A percentile compares a stretch with the other conserved stretches of the same genome.
Conservation (phyloP, 1,284 basidiomycete genomes). For the Ustilago crameri region DNA sequence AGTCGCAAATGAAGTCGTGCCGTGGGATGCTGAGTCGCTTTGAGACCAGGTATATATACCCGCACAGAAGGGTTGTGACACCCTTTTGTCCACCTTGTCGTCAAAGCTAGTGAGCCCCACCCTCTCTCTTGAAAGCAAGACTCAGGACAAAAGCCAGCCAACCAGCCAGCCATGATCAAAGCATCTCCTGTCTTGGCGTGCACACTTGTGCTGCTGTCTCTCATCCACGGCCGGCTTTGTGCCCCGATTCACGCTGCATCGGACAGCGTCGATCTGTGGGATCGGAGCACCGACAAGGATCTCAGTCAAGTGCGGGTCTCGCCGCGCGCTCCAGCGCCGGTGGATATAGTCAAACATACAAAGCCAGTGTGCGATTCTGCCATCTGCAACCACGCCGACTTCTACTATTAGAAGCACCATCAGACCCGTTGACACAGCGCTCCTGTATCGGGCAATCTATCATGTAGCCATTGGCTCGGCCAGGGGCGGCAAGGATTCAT, state of each 20-base stretch:
- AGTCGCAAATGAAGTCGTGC: no score
- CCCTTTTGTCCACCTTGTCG: no score
- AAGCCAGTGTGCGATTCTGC: constrained; percentile 20
- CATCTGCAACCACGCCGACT: constrained; percentile 42
- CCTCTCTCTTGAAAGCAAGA: no score
- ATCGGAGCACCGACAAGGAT: background rate
- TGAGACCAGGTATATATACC: no score
- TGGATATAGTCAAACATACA: constrained; percentile 27
- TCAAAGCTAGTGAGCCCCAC: no score
- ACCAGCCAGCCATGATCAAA: background rate
- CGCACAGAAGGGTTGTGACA: no score
- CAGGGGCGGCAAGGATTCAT: no score
- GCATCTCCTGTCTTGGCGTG: background rate
- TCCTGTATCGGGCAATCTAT: no score
- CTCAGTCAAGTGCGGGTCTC: background rate
- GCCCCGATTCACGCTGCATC: background rate
- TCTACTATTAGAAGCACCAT: constrained; percentile 12
- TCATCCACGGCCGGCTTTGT: background rate
- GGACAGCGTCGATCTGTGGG: background rate
- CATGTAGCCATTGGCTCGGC: no score
- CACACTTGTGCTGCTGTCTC: background rate
- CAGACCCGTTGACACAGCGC: no score
- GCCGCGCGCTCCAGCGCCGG: background rate
- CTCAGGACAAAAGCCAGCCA: background rate
- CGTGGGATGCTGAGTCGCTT: background rate